Evolutionary conservation across 2,329 filamentous ascomycete genomes (phyloP).

Genomic region (Colletotrichum viniferum): DNA sequence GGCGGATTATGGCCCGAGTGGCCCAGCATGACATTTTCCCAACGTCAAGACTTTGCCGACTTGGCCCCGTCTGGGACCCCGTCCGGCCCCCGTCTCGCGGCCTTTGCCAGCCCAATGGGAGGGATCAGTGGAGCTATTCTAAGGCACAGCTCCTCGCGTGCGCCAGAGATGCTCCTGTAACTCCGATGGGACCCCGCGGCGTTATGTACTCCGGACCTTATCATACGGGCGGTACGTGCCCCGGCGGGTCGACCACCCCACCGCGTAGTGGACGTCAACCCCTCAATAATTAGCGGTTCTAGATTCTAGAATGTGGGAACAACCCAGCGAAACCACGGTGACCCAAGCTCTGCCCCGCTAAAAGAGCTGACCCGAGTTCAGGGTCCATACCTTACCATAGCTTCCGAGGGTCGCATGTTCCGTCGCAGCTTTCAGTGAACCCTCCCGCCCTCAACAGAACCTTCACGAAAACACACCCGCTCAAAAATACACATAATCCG

Average conservation of each 20-base stretch:
- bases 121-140: neutral
- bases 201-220: constrained; percentile 19
- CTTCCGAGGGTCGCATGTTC: constrained; percentile 20
- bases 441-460: constrained; percentile 12
- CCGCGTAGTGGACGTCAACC: neutral
- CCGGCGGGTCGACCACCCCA: constrained; percentile 4
- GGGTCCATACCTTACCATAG: constrained; percentile 23
- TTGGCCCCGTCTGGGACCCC: neutral
- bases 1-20: constrained; percentile 18
- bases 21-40: constrained; percentile 12
- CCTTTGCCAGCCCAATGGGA: constrained; percentile 4
- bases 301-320: constrained; percentile 18
- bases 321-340: neutral
- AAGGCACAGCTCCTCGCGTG: neutral
- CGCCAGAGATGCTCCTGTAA: neutral
- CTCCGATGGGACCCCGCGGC: neutral
- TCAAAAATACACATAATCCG: neutral
- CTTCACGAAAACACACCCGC: constrained; percentile 1
- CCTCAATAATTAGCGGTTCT: constrained; percentile 20
- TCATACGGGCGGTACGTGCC: constrained; percentile 14
- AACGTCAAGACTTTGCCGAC: constrained; percentile 8
- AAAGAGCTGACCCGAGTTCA: constrained; percentile 18
- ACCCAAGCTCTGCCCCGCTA: constrained; percentile 3
- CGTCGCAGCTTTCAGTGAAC: constrained; percentile 1
- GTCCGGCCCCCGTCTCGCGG: neutral